Conservation (phyloP, 768 basidiomycete species). For the Tylopilus rubrobrunneus region DNA sequence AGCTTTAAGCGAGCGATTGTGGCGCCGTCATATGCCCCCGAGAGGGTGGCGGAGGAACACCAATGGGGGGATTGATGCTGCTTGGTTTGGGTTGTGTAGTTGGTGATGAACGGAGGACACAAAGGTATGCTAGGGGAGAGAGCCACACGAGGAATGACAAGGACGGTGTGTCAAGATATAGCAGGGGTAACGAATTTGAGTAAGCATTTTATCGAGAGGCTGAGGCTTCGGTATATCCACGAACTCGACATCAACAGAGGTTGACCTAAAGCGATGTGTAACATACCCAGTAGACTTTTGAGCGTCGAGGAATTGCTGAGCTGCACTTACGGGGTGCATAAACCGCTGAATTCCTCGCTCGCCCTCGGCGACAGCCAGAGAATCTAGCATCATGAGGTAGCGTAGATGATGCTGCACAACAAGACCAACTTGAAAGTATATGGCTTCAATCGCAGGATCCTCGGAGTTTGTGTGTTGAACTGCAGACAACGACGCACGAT, state of each 20-base stretch:
- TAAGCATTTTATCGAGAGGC: conserved; percentile 67
- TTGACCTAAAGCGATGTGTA: not conserved
- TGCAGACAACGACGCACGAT: conserved; percentile 19
- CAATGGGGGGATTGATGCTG: conserved; percentile 26
- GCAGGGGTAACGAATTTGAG: conserved; percentile 58
- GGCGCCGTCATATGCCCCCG: conserved; percentile 40
- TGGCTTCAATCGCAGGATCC: conserved; percentile 48
- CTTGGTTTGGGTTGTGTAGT: conserved; percentile 10
- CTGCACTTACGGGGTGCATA: conserved; percentile 37
- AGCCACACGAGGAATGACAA: conserved; percentile 70
- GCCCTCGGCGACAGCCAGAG: conserved; percentile 51
- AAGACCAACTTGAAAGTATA: conserved; percentile 42
- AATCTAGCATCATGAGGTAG: conserved; percentile 72
- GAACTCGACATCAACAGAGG: not conserved
- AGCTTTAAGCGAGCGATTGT: conserved; percentile 55
- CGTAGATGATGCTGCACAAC: conserved; percentile 52
- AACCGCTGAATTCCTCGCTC: conserved; percentile 75
- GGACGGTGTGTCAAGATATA: conserved; percentile 63
- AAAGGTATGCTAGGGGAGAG: conserved; percentile 67
- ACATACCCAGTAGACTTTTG: conserved; percentile 19
- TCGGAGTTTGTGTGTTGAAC: conserved; percentile 36
- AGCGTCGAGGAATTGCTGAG: conserved; percentile 17
- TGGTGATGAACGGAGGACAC: conserved; percentile 43
- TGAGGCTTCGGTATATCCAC: conserved; percentile 36
- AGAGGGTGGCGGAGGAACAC: conserved; percentile 48